Evolutionary conservation across 2,329 filamentous ascomycete genomes (phyloP).

Genomic region (Paraphaeosphaeria minitans): DNA sequence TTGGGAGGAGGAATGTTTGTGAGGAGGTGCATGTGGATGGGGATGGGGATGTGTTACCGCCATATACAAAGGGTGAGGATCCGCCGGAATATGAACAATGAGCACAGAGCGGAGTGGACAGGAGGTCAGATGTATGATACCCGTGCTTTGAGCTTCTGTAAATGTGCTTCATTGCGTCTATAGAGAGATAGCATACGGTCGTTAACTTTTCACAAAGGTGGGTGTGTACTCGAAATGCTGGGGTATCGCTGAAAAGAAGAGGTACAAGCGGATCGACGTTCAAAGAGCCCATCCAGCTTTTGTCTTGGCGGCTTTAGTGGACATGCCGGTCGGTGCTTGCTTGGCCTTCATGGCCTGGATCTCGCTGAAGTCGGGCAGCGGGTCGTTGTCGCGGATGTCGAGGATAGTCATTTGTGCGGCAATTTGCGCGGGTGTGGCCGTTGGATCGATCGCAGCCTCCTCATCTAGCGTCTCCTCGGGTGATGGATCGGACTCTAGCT

Average conservation of each 20-base stretch:
- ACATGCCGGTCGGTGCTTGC: slow-evolving; percentile 28
- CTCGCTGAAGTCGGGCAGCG: slow-evolving; percentile 38
- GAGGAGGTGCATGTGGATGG: neutral
- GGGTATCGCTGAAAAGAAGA: slow-evolving; percentile 17
- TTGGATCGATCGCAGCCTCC: neutral
- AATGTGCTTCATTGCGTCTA: slow-evolving; percentile 1
- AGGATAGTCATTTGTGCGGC: slow-evolving; percentile 44
- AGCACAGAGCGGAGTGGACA: neutral
- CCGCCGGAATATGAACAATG: slow-evolving; percentile 6
- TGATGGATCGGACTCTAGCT: neutral
- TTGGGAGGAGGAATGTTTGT: neutral
- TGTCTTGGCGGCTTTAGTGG: slow-evolving; percentile 44
- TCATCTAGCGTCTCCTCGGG: neutral
- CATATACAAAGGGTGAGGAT: slow-evolving; percentile 8
- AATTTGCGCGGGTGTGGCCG: slow-evolving; percentile 21
- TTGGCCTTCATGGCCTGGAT: slow-evolving; percentile 34
- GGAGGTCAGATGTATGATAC: neutral
- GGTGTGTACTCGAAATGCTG: slow-evolving; percentile 3
- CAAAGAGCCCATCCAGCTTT: slow-evolving; percentile 43
- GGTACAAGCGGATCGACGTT: slow-evolving; percentile 3
- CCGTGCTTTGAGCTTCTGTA: neutral
- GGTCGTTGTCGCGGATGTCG: slow-evolving; percentile 43
- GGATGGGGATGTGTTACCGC: slow-evolving; percentile 8
- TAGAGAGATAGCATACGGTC: neutral
- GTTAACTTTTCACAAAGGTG: slow-evolving; percentile 10